Percentiles rank a stretch among this genome's conserved stretches.
Evolutionary conservation across 805 yeast genomes (phyloP).

Genomic region (Metahyphopichia silvanorum): DNA sequence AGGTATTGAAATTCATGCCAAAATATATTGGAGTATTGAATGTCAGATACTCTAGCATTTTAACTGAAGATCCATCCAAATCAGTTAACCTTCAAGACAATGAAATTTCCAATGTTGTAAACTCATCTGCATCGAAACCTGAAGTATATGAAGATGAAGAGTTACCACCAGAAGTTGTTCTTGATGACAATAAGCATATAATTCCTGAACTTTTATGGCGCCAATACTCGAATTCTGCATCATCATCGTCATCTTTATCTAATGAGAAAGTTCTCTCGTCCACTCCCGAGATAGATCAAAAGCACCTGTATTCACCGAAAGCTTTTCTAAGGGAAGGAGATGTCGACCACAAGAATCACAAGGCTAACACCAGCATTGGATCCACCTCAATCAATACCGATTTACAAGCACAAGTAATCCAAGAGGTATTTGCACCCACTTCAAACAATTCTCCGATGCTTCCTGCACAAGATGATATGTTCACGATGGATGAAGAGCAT

Average conservation of each 20-base stretch:
- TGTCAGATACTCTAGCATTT: conserved; percentile 69
- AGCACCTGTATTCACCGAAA: too few relatives aligned
- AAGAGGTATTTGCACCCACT: conserved; percentile 33
- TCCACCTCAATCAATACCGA: conserved; percentile 36
- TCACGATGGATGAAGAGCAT: conserved; percentile 8
- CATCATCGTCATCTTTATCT: conserved; percentile 11
- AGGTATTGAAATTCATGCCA: conserved; percentile 83
- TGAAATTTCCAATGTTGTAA: neutral
- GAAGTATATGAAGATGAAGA: conserved; percentile 17
- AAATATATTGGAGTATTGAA: conserved; percentile 90
- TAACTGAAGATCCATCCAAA: conserved; percentile 22
- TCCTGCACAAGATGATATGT: conserved; percentile 12
- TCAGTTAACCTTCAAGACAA: neutral
- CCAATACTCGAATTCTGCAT: conserved; percentile 45
- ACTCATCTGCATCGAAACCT: neutral
- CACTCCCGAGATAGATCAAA: neutral
- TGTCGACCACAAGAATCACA: neutral
- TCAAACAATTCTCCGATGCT: conserved; percentile 25
- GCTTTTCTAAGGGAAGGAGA: too few relatives aligned
- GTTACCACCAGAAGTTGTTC: conserved; percentile 73
- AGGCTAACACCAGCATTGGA: conserved; percentile 14
- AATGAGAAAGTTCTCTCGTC: neutral
- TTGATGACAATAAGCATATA: conserved; percentile 89
- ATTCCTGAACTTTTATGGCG: conserved; percentile 78
- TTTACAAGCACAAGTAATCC: conserved; percentile 35